These are phyloP conservation scores for Coemansia sp. DNA, from an alignment of 192 early-diverging fungal species.

Conservation along the genomic window DNA sequence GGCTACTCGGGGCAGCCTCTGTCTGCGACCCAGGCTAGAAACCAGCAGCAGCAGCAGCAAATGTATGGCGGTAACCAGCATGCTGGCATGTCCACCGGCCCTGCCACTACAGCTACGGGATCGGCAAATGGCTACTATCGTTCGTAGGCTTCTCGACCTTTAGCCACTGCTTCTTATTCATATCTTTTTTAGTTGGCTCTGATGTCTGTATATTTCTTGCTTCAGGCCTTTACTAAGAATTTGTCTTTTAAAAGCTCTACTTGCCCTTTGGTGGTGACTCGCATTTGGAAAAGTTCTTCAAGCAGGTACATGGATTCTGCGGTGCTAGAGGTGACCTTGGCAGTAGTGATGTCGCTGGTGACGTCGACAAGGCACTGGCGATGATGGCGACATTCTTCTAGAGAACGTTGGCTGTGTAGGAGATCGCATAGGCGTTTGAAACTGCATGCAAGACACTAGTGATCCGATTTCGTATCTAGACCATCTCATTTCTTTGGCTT, in stretches of 20 bases:
- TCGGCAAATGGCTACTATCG: slow-evolving; percentile 15
- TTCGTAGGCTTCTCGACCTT: background rate
- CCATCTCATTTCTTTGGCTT: background rate
- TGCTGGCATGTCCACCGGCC: slow-evolving; percentile 19
- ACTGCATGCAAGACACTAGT: background rate
- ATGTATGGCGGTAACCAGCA: slow-evolving; percentile 13
- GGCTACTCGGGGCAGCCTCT: slow-evolving; percentile 35
- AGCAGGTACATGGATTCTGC: slow-evolving; percentile 43
- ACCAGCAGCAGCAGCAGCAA: slow-evolving; percentile 27
- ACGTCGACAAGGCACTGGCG: slow-evolving; percentile 11
- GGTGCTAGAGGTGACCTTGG: slow-evolving; percentile 53
- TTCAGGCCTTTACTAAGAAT: background rate
- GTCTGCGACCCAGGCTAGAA: slow-evolving; percentile 45
- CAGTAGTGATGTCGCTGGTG: slow-evolving; percentile 11
- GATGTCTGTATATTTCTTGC: background rate
- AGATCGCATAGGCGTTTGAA: background rate
- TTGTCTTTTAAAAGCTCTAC: no score
- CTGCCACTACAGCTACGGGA: slow-evolving; percentile 16
- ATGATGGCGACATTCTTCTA: slow-evolving; percentile 17
- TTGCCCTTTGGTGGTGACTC: slow-evolving; percentile 45
- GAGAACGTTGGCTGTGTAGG: background rate
- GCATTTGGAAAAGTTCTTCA: slow-evolving; percentile 45
- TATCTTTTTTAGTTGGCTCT: background rate
- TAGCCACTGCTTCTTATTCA: background rate
- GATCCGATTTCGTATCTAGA: background rate